These are phyloP conservation scores for Termitomyces sp. DNA, from an alignment of 768 basidiomycete genomes.

Conservation along the genomic window DNA sequence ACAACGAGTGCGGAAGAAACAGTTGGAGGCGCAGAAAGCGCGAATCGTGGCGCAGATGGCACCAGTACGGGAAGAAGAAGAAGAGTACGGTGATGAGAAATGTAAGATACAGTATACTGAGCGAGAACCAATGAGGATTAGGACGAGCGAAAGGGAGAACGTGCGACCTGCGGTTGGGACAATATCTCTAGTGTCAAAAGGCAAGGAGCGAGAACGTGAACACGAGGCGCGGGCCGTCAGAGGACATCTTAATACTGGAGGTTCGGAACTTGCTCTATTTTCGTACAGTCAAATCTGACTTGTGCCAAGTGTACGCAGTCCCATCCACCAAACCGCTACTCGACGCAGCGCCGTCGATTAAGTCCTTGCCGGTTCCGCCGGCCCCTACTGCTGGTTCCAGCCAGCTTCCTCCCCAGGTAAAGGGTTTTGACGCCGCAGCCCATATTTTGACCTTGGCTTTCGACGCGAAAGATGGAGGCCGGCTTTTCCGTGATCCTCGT, in stretches of 20 bases:
- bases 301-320: not conserved
- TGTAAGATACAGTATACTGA: constrained; percentile 19
- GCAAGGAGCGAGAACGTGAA: constrained; percentile 12
- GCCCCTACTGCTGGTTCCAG: not conserved
- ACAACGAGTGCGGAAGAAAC: constrained; percentile 49
- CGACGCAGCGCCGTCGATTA: constrained; percentile 9
- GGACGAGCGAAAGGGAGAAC: constrained; percentile 26
- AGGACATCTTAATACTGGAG: constrained; percentile 3
- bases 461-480: constrained; percentile 57
- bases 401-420: constrained; percentile 24
- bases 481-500: constrained; percentile 63
- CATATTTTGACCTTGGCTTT: constrained; percentile 53
- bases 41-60: constrained; percentile 94
- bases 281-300: not conserved
- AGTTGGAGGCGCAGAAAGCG: constrained; percentile 87
- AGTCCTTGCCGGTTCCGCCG: constrained; percentile 14
- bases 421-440: constrained; percentile 64
- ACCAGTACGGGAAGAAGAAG: constrained; percentile 45
- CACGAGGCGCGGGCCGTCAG: constrained; percentile 6
- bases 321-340: constrained; percentile 9
- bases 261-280: not conserved
- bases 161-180: constrained; percentile 15
- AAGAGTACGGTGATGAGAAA: constrained; percentile 24
- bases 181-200: constrained; percentile 7
- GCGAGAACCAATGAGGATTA: constrained; percentile 19